Percentiles rank a stretch among this genome's conserved stretches.
Evolutionary conservation across 2,329 filamentous ascomycete genomes (phyloP).

Genomic region (Claviceps humidiphila): DNA sequence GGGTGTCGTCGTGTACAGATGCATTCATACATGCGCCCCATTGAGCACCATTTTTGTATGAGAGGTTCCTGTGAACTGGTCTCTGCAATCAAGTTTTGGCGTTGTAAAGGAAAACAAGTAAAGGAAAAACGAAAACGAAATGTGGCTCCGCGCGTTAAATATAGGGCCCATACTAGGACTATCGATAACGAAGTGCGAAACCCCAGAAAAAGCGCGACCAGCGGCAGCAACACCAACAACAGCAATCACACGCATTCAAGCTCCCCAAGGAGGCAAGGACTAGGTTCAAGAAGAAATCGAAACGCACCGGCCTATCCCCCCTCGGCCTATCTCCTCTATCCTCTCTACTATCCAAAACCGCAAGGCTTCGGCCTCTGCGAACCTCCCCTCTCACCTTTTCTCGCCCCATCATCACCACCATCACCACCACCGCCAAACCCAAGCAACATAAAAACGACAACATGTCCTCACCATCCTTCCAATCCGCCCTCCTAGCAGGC

Average conservation of each 20-base stretch:
- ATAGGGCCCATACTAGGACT: background rate
- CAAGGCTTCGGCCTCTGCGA: background rate
- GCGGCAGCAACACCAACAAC: background rate
- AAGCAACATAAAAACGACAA: background rate
- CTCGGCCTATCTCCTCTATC: background rate
- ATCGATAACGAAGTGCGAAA: background rate
- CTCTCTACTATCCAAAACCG: background rate
- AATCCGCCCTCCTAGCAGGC: constrained; percentile 59
- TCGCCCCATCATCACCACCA: background rate
- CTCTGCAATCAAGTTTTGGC: too few species aligned
- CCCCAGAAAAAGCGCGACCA: background rate
- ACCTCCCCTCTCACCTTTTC: background rate
- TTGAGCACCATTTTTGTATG: too few species aligned
- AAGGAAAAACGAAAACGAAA: too few species aligned
- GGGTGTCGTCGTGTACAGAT: too few species aligned
- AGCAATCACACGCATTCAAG: background rate
- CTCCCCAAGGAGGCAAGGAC: too few species aligned
- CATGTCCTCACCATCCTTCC: constrained; percentile 30
- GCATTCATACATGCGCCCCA: too few species aligned
- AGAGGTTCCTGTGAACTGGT: too few species aligned
- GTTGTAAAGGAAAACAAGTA: background rate
- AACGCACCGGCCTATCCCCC: background rate
- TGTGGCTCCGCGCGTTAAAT: background rate
- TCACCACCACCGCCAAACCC: background rate
- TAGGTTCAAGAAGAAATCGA: too few species aligned